phyloP scores from a whole-genome alignment of 1,284 basidiomycete species.

The Leucoagaricus sp. region DNA sequence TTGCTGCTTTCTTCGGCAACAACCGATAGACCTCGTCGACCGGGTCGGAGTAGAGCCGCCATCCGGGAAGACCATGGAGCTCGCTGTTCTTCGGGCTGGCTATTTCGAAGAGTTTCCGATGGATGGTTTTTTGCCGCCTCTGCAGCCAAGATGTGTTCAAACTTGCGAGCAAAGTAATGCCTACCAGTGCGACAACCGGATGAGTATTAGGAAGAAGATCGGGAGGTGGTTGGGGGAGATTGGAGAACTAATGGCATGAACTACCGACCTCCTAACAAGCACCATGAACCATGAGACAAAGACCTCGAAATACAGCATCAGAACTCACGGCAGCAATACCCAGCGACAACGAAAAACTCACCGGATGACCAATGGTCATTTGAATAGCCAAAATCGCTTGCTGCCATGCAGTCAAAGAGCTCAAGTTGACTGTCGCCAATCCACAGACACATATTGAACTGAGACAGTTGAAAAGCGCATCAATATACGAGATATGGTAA shows the following conservation, averaged over 20 bases:
- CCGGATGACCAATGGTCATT: slow-evolving; percentile 74
- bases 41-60: slow-evolving; percentile 32
- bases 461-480: slow-evolving; percentile 75
- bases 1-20: slow-evolving; percentile 25
- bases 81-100: slow-evolving; percentile 22
- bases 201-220: too few relatives aligned
- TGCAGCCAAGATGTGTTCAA: slow-evolving; percentile 65
- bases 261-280: slow-evolving; percentile 57
- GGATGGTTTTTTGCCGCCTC: slow-evolving; percentile 38
- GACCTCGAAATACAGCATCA: slow-evolving; percentile 42
- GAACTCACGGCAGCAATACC: background rate
- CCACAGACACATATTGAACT: slow-evolving; percentile 83
- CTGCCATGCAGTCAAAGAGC: slow-evolving; percentile 73
- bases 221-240: too few relatives aligned
- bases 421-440: slow-evolving; percentile 73
- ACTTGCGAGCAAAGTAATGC: slow-evolving; percentile 76
- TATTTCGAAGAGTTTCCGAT: slow-evolving; percentile 6
- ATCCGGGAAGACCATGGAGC: slow-evolving; percentile 34
- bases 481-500: slow-evolving; percentile 67
- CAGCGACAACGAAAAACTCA: slow-evolving; percentile 37
- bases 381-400: slow-evolving; percentile 74
- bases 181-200: slow-evolving; percentile 34
- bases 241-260: too few relatives aligned
- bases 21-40: slow-evolving; percentile 19
- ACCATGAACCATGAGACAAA: slow-evolving; percentile 75